Base-by-base conservation (phyloP, 768 basidiomycete genomes). In the Cystobasidium ongulense region DNA sequence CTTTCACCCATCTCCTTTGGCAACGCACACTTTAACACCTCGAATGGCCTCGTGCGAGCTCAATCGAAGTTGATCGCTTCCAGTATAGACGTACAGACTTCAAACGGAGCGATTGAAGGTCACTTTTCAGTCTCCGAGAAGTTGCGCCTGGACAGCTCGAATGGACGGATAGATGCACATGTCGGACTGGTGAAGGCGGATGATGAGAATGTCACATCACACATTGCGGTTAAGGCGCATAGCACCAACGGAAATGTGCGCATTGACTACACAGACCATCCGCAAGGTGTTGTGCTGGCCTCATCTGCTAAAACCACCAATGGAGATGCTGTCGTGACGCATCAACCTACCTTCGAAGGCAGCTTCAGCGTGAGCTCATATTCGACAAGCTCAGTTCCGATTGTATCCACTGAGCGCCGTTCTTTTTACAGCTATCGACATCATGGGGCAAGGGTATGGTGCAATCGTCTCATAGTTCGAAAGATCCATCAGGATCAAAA, bases 391-490 rank as follows among this genome's bases (percentile, higher is more conserved):
- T 21, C 62, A 63, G 8, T 13, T 25, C 13, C 17, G 17, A 13
- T 23, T 61, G 57, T 11, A 23, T 11, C 11, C 11, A n/a, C 62
- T 63, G 18, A 63, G 29, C 31, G 8, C 31, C 38, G 62, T 5
- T n/a, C n/a, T n/a, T 8, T 31, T 27, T 41, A 29, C 31, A 64
- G 65, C 65, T 67, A 36, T 46, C 39, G 5, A 67, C 65, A 25
- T 67, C 65, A 23, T 67, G 65, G 65, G 68, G 68, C 13, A 54
- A 59, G 23, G 68, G 68, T n/a, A 33, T 38, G 3, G 43, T 71
- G 4, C 18, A 35, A n/a, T 10, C 52, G 18, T 21, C n/a, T 1
- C n/a, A 25, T 33, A 8, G 18, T 11, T 15, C 7, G 7, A 71
- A 33, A 10, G 68, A 71, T 46, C 68, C 68, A 13, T n/a, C 52